Conservation (phyloP, 2,329 filamentous ascomycete genomes). For the Shiraia sp. region DNA sequence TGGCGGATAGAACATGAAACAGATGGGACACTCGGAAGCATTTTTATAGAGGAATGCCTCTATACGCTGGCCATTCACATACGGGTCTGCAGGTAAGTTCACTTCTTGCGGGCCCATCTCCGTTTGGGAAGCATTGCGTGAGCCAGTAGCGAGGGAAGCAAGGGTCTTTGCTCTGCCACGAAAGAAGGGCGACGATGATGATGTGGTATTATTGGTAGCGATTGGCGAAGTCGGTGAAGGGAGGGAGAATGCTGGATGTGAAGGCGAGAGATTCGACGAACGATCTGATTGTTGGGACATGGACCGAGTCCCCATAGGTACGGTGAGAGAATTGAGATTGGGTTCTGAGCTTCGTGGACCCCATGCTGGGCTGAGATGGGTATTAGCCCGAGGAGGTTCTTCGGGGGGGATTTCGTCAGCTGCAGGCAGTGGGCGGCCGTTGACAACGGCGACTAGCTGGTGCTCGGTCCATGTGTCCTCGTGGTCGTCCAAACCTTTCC, state of each 20-base stretch:
- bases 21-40: conserved; percentile 89
- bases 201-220: conserved; percentile 28
- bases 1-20: conserved; percentile 92
- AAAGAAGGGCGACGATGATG: conserved; percentile 61
- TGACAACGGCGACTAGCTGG: conserved; percentile 88
- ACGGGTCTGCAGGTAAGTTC: conserved; percentile 78
- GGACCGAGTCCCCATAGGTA: conserved; percentile 77
- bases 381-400: conserved; percentile 54
- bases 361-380: conserved; percentile 38
- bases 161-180: conserved; percentile 87
- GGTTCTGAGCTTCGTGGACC: conserved; percentile 58
- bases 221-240: conserved; percentile 61
- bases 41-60: conserved; percentile 95
- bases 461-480: conserved; percentile 88
- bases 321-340: conserved; percentile 72
- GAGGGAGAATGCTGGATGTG: conserved; percentile 65
- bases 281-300: conserved; percentile 78
- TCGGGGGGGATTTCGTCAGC: conserved; percentile 82
- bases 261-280: conserved; percentile 61
- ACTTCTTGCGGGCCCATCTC: conserved; percentile 79
- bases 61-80: conserved; percentile 90
- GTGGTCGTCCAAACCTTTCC: conserved; percentile 90
- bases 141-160: conserved; percentile 77
- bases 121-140: conserved; percentile 70
- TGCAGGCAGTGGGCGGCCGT: conserved; percentile 80